Conservation (phyloP, 1,139 yeast species). For the Eremothecium cymbalariae region DNA sequence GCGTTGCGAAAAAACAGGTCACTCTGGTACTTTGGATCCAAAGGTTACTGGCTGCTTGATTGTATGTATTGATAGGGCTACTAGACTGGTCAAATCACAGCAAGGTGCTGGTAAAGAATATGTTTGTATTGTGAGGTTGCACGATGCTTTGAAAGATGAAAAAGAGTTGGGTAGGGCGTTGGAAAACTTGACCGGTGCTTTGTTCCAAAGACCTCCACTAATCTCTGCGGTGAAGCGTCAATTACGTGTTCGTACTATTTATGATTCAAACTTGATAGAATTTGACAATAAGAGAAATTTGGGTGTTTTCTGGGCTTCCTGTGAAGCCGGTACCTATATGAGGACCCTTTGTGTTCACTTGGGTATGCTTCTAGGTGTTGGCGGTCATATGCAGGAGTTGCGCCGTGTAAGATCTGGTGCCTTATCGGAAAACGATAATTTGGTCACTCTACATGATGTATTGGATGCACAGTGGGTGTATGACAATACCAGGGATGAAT, state of each 20-base stretch:
- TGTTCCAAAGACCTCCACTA: slow-evolving; percentile 98
- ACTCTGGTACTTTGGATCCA: slow-evolving; percentile 97
- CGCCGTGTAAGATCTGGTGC: slow-evolving; percentile 99
- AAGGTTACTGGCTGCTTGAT: slow-evolving; percentile 97
- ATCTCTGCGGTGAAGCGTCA: slow-evolving; percentile 99
- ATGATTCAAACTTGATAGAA: slow-evolving; percentile 90
- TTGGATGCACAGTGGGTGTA: slow-evolving; percentile 97
- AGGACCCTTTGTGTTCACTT: slow-evolving; percentile 97
- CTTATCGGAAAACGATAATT: slow-evolving; percentile 75
- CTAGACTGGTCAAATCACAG: slow-evolving; percentile 94
- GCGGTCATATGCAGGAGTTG: slow-evolving; percentile 99
- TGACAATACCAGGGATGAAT: slow-evolving; percentile 95
- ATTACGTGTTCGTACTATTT: slow-evolving; percentile 94
- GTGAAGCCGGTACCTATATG: slow-evolving; percentile 99
- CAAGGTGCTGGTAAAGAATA: slow-evolving; percentile 99
- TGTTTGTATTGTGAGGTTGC: slow-evolving; percentile 93
- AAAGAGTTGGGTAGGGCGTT: slow-evolving; percentile 81
- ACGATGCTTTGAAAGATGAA: slow-evolving; percentile 84
- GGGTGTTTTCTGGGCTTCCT: slow-evolving; percentile 98
- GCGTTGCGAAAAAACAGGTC: slow-evolving; percentile 96
- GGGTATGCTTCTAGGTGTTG: slow-evolving; percentile 97
- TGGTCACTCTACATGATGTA: slow-evolving; percentile 94
- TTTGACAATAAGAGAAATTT: slow-evolving; percentile 94
- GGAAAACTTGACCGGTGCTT: slow-evolving; percentile 95
- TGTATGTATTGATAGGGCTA: slow-evolving; percentile 96